Evolutionary conservation across 345 rosid species (phyloP).

Genomic region (Populus deltoides): DNA sequence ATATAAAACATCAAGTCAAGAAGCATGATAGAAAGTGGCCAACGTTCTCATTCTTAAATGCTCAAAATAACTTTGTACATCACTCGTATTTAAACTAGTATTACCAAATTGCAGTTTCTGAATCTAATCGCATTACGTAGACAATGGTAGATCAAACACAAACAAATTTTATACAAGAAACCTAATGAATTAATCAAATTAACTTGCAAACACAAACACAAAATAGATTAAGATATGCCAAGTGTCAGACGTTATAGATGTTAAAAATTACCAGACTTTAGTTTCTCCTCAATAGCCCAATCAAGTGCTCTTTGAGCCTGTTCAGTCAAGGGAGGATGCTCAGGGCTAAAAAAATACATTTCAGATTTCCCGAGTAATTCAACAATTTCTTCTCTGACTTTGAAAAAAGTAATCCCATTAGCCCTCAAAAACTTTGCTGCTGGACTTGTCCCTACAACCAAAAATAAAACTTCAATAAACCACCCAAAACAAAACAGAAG

Average conservation of each 20-base stretch:
- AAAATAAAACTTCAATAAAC: constrained; percentile 2
- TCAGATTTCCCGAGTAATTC: constrained; percentile 80
- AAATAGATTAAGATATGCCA: neutral
- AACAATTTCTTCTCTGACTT: constrained; percentile 67
- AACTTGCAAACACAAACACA: neutral
- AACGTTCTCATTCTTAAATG: neutral
- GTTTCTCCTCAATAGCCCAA: constrained; percentile 82
- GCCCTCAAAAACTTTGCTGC: constrained; percentile 85
- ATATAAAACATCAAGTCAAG: neutral
- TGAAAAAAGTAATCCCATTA: constrained; percentile 68
- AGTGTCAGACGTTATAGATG: neutral
- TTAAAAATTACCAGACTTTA: constrained; percentile 62
- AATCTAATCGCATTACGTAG: neutral
- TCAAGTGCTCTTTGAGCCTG: constrained; percentile 81
- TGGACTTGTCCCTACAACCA: constrained; percentile 61
- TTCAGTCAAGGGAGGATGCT: constrained; percentile 81
- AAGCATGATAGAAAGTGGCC: neutral
- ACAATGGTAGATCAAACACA: neutral
- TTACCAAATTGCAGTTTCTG: neutral
- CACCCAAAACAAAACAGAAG: neutral
- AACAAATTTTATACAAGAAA: neutral
- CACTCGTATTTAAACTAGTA: neutral
- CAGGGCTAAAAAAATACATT: constrained; percentile 65
- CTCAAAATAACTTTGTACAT: neutral
- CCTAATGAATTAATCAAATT: neutral